Evolutionary conservation across 2,329 filamentous ascomycete genomes (phyloP).

Genomic region (Sporothrix protearum): DNA sequence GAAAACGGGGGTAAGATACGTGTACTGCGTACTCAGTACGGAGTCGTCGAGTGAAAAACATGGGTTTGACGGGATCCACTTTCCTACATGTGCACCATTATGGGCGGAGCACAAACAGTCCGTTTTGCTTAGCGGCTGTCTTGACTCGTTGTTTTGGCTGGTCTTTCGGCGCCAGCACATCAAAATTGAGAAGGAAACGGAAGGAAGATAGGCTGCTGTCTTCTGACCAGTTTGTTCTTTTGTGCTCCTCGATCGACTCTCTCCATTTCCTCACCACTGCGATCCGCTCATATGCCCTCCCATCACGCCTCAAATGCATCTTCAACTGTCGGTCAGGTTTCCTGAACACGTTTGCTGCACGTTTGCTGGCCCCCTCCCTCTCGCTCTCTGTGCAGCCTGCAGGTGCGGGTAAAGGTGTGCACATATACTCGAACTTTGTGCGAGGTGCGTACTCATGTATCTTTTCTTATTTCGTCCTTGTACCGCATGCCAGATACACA

Average conservation of each 20-base stretch:
- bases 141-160: not conserved
- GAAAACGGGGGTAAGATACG: too few relatives aligned
- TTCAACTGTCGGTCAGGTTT: constrained; percentile 12
- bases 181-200: not conserved
- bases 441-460: not conserved
- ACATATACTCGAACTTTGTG: constrained; percentile 7
- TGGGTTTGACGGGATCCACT: constrained; percentile 8
- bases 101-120: not conserved
- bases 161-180: not conserved
- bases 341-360: constrained; percentile 3
- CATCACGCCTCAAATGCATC: not conserved
- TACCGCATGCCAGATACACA: constrained; percentile 16
- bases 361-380: not conserved
- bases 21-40: too few relatives aligned
- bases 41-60: not conserved
- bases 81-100: not conserved
- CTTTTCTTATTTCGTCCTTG: not conserved
- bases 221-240: not conserved
- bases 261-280: not conserved
- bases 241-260: not conserved
- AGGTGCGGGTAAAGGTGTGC: constrained; percentile 3
- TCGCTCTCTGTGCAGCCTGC: not conserved
- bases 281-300: not conserved
- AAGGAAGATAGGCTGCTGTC: not conserved
- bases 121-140: not conserved